Evolutionary conservation across 352 stramenopile species (phyloP), one percentile per base, ranked within the genome.

Genomic region (Globisporangium yorkense): DNA sequence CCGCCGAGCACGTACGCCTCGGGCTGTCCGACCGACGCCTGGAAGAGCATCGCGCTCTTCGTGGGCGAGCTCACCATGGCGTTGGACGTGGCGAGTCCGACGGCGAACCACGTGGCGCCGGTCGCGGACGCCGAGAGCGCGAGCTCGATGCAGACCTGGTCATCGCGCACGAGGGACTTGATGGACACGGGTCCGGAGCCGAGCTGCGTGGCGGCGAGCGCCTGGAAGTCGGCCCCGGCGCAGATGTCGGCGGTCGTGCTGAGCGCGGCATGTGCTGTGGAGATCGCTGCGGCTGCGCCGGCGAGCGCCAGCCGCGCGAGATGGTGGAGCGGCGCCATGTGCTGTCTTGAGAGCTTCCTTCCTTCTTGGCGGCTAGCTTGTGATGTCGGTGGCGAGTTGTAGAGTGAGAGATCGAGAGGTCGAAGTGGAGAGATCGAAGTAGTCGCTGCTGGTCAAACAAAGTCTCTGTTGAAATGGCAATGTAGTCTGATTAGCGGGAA

Each of bases 21-120:
- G 16, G 76, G 75, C 13, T 46, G 45, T 39, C 70, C 70, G 29
- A 74, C 62, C 1, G 56, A 48, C 59, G 71, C 70, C 54, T 78
- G 74, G 63, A 87, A 89, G 53, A 91, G 68, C 75, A 94, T 85
- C 45, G 86, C 82, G 61, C 88, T 94, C 40, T 71, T 68, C 15
- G 48, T 58, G 5, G 84, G 84, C 43, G 65, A 78, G 68, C 78
- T 91, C 56, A 91, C 81, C 80, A 92, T 94, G 16, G 62, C 53
- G 15, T 67, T 60, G 15, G 33, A 61, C 2, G 58, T 62, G 1
- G 82, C 69, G 47, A 84, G 63, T 1, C 81, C 80, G 39, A 92
- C 80, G 33, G 66, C 77, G 55, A 91, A 81, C 81, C 80, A 94
- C 27, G 59, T 63, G 6, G 72, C 70, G 1, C 61, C 51, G n/a